A percentile compares a stretch with the other conserved stretches of the same genome.
phyloP scores from a whole-genome alignment of 345 rosid species.

The Syzygium grande region DNA sequence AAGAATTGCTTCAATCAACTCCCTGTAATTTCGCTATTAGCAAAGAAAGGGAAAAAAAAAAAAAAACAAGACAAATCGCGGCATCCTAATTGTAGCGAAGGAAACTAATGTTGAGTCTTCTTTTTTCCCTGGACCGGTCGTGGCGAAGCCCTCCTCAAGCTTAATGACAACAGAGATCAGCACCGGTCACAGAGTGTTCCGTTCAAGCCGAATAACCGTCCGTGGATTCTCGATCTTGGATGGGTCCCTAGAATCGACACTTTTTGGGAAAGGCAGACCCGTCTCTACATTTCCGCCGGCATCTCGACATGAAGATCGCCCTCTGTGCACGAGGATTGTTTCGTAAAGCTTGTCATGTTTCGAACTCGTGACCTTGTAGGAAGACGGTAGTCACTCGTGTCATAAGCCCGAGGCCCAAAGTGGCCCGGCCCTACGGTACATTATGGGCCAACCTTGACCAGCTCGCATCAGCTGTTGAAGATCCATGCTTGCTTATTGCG shows the following conservation, averaged over 20 bases:
- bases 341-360: not conserved
- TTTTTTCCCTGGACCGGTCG: too few relatives aligned
- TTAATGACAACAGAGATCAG: too few relatives aligned
- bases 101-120: too few relatives aligned
- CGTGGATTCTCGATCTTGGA: not conserved
- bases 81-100: not conserved
- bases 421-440: not conserved
- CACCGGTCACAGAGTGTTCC: not conserved
- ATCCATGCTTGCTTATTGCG: not conserved
- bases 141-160: too few relatives aligned
- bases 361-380: not conserved
- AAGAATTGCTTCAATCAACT: not conserved
- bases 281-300: not conserved
- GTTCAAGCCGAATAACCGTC: rapidly evolving
- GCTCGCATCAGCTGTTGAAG: too few relatives aligned
- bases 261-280: not conserved
- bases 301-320: not conserved
- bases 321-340: not conserved
- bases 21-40: not conserved
- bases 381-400: rapidly evolving
- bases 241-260: not conserved
- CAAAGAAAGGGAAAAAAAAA: not conserved
- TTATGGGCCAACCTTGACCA: not conserved
- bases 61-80: not conserved
- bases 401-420: not conserved